phyloP scores from a whole-genome alignment of 306 rosid genomes.

The Prunus armeniaca region DNA sequence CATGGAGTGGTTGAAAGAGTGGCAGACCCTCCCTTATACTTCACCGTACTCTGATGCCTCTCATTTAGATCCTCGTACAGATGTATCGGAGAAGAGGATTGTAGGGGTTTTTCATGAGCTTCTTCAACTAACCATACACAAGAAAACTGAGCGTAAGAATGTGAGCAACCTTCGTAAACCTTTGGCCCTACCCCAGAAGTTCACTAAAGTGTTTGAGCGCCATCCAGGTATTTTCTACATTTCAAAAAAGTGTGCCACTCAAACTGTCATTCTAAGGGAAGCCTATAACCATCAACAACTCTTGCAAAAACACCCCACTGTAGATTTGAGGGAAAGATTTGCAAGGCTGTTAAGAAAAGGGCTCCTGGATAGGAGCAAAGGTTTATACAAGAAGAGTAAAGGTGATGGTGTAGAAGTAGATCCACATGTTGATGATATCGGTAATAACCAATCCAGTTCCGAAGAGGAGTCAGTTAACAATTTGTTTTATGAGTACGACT shows the following conservation, averaged over 20 bases:
- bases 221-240: constrained; percentile 90
- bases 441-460: constrained; percentile 19
- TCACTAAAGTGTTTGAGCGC: constrained; percentile 87
- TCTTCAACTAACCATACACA: constrained; percentile 74
- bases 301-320: constrained; percentile 57
- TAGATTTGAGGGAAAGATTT: constrained; percentile 59
- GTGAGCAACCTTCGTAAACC: constrained; percentile 83
- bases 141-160: constrained; percentile 80
- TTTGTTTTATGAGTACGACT: constrained; percentile 35
- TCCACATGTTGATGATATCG: not conserved
- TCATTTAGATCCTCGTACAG: constrained; percentile 82
- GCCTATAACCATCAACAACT: constrained; percentile 57
- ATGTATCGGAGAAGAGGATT: constrained; percentile 79
- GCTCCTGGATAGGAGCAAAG: constrained; percentile 60
- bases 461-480: constrained; percentile 28
- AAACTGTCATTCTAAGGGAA: constrained; percentile 77
- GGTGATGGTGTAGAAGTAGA: constrained; percentile 24
- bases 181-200: constrained; percentile 73
- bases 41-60: constrained; percentile 64
- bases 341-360: constrained; percentile 52
- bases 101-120: constrained; percentile 96
- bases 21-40: constrained; percentile 89
- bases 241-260: constrained; percentile 68
- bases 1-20: constrained; percentile 84
- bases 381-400: constrained; percentile 41